Evolutionary conservation across 2,329 filamentous ascomycete genomes (phyloP), one percentile per base, ranked within the genome.

Genomic region (Xenoacremonium recifei): DNA sequence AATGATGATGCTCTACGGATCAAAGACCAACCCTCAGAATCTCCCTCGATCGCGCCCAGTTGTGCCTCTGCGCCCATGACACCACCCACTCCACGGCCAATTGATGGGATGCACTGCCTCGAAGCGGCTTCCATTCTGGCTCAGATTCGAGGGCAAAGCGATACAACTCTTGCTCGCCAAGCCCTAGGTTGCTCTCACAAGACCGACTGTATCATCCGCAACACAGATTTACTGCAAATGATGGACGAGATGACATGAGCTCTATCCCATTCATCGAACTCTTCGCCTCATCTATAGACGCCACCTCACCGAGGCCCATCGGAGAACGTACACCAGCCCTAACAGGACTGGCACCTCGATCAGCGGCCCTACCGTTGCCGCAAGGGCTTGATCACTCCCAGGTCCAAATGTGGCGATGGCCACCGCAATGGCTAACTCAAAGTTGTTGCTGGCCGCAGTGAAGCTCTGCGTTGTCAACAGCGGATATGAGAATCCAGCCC

Each of bases 381-480:
- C 89, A 33, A 95, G 69, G 1, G 89, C 89, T 65, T 95, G 83
- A 37, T 90, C 82, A 55, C 87, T 92, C 30, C 85, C 70, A 0
- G 84, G 76, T 0, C 89, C 90, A 65, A 86, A 95, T 0, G 85
- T 85, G 0, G 89, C 85, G 3, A 95, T 83, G 0, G 87, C 87
- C 0, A 96, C 89, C 0, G 89, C 89, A 65, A 96, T 95, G 0
- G 90, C 89, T 18, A 96, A 70, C 69, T 96, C 90, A 57, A 96
- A 96, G 61, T 96, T 95, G 60, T 96, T 96, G 62, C 89, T 95
- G 1, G 88, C 87, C 0, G 89, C 91, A 0, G 88, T 95, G 56
- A 95, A 93, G 59, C 87, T 90, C 66, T 95, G 89, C 2, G 89
- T 92, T 10, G 77, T 75, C 2, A 78, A 76, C 1, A 90, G 62